Conservation (phyloP, 208 protist species). For the Crithidia mellificae region DNA sequence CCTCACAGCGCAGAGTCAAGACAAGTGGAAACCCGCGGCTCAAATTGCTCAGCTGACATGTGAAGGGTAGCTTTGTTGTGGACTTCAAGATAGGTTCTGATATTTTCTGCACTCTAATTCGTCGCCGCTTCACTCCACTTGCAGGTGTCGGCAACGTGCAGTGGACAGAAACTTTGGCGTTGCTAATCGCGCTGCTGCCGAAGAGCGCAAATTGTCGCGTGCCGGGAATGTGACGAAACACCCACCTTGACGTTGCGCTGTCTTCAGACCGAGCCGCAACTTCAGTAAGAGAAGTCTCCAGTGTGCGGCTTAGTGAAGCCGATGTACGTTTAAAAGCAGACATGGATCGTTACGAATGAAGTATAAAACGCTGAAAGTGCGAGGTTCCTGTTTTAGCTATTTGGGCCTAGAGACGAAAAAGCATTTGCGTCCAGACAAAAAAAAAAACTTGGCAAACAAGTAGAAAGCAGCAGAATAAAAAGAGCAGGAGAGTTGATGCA, state of each 20-base stretch:
- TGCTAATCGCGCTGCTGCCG: not conserved
- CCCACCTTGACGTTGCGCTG: conserved; percentile 1
- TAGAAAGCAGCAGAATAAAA: no score
- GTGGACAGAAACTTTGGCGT: conserved; percentile 15
- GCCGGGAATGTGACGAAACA: conserved; percentile 22
- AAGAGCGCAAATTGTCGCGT: conserved; percentile 19
- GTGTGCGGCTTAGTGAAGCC: not conserved
- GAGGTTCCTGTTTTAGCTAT: no score
- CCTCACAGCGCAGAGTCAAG: conserved; percentile 26
- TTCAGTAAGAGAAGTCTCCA: not conserved
- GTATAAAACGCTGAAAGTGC: no score
- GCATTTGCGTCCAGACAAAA: no score
- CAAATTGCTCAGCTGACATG: conserved; percentile 36
- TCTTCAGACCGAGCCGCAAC: not conserved
- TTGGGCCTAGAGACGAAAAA: not conserved
- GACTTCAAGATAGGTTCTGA: no score
- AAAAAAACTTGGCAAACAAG: no score
- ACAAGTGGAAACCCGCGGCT: conserved; percentile 31
- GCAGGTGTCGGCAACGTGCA: conserved; percentile 22
- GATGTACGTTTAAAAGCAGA: not conserved
- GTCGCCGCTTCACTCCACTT: not conserved
- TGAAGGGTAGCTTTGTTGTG: conserved; percentile 20
- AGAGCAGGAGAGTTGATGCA: no score
- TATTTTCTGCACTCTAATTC: not conserved
- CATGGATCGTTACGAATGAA: no score